Evolutionary conservation across 2,329 filamentous ascomycete species (phyloP).

Genomic region (Fonsecaea erecta): DNA sequence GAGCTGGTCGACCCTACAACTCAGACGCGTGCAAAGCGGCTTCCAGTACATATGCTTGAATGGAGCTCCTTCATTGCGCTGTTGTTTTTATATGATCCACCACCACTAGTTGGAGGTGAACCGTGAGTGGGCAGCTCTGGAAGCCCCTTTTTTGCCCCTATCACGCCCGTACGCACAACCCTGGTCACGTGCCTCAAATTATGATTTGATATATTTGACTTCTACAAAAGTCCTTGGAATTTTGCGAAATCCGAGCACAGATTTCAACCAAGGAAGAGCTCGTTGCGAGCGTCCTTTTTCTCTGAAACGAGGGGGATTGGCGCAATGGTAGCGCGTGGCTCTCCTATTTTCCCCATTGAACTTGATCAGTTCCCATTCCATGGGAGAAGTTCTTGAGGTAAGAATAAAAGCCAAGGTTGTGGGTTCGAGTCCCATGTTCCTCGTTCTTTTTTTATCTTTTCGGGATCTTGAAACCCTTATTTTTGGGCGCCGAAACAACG

Average conservation of each 20-base stretch:
- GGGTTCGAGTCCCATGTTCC: constrained; percentile 39
- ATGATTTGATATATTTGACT: background rate
- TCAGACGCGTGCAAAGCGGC: too few species aligned
- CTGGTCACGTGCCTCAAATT: background rate
- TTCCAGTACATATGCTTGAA: too few species aligned
- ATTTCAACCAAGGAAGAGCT: background rate
- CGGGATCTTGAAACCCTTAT: background rate
- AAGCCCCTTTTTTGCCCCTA: background rate
- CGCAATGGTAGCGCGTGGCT: constrained; percentile 42
- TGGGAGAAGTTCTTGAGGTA: too few species aligned
- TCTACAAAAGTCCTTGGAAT: constrained; percentile 8
- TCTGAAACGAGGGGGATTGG: constrained; percentile 30
- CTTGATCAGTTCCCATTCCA: too few species aligned
- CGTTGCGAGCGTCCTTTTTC: background rate
- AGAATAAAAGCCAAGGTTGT: constrained; percentile 40
- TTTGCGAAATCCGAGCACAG: constrained; percentile 20
- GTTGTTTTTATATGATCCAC: too few species aligned
- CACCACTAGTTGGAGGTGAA: too few species aligned
- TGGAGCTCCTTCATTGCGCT: too few species aligned
- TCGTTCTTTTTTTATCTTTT: constrained; percentile 27
- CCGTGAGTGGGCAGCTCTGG: too few species aligned
- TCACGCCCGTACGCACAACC: background rate
- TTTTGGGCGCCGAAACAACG: background rate
- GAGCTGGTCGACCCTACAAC: too few species aligned
- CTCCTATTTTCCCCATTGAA: too few species aligned